Evolutionary conservation across 2,329 filamentous ascomycete genomes (phyloP), one percentile per base, ranked within the genome.

Genomic region (Dichotomopilus funicola): DNA sequence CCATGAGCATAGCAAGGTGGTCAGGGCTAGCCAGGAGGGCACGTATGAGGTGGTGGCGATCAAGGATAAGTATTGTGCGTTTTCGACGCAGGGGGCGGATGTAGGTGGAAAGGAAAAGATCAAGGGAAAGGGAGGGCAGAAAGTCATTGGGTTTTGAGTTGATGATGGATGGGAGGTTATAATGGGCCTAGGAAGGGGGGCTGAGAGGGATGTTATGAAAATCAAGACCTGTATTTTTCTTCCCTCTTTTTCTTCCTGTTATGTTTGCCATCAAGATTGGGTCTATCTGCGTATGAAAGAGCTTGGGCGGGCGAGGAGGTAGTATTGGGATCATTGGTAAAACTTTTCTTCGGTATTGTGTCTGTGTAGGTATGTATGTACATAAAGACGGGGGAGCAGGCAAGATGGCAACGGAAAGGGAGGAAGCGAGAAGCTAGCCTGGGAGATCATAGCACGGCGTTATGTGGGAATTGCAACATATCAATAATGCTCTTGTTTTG

Each of bases 41-140:
- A 96, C 91, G 62, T 99, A 99, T 68, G 94, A 99, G 74, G 92
- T 99, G 13, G 89, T 97, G 35, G 87, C 89, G 9, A 96, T 99
- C 72, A 95, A 95, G 77, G 94, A 99, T 72, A 84, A 84, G 66
- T 95, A 83, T 74, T 99, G 94, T 70, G 86, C 89, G 33, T 96
- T 95, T 71, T 89, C 89, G 46, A 92, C 85, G 58, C 80, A 86
- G 49, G 53, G 41, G 34, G 53, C 45, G 11, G 57, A 51, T 6
- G 57, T 47, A 6, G 44, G 44, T 13, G 41, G 41, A 35, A 46
- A 36, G 35, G 46, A 55, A 40, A 54, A 51, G 50, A 51, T 52
- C 5, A 63, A 61, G 55, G 49, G 42, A 41, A 56, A 61, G 57
- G 63, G 62, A 54, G 49, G 42, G 43, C 57, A 61, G 57, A 64